phyloP scores from a whole-genome alignment of 331 rosid species.

The Telfairia occidentalis region DNA sequence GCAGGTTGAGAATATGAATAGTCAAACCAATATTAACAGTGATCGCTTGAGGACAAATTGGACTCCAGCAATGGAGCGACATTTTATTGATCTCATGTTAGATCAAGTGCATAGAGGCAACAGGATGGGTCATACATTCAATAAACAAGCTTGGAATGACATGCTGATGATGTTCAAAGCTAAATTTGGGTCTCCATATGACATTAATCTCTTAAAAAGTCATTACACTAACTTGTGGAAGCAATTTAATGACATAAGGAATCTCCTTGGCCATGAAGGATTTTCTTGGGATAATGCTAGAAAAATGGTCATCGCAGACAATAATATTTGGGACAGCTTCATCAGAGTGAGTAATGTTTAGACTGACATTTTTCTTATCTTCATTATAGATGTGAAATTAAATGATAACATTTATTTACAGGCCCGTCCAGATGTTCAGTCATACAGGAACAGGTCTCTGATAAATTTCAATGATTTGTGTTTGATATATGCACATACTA shows the following conservation, averaged over 20 bases:
- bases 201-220: slow-evolving; percentile 33
- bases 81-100: slow-evolving; percentile 39
- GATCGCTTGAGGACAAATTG: slow-evolving; percentile 31
- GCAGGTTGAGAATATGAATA: slow-evolving; percentile 22
- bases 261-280: slow-evolving; percentile 37
- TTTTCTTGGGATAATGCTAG: slow-evolving; percentile 41
- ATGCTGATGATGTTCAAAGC: slow-evolving; percentile 35
- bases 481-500: slow-evolving; percentile 43
- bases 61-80: slow-evolving; percentile 33
- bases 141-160: slow-evolving; percentile 49
- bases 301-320: slow-evolving; percentile 36
- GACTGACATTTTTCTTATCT: background rate
- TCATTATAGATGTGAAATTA: background rate
- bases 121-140: slow-evolving; percentile 47
- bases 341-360: slow-evolving; percentile 26
- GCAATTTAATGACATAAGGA: slow-evolving; percentile 36
- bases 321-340: slow-evolving; percentile 34
- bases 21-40: slow-evolving; percentile 17
- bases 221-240: slow-evolving; percentile 33
- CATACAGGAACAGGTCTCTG: slow-evolving; percentile 29
- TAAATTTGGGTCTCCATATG: slow-evolving; percentile 28
- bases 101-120: slow-evolving; percentile 45
- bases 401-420: slow-evolving; percentile 24
- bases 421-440: slow-evolving; percentile 38
- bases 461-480: slow-evolving; percentile 31